Conservation (phyloP, 345 rosid species). For the Melastoma malabathricum region DNA sequence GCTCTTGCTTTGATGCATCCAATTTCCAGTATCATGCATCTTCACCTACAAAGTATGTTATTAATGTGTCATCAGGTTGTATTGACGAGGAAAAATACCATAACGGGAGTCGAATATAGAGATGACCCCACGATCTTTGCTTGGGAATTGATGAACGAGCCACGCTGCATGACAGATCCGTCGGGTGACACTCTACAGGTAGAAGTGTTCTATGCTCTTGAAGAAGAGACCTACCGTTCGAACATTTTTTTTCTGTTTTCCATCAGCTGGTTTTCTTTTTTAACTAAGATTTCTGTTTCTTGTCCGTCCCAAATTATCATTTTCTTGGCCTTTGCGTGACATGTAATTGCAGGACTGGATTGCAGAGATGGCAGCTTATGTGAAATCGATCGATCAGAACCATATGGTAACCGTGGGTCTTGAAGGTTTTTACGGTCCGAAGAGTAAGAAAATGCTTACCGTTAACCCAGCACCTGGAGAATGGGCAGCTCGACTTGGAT, state of each 20-base stretch:
- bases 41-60: background rate
- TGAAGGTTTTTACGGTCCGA: constrained; percentile 93
- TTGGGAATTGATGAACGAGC: constrained; percentile 95
- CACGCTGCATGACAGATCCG: constrained; percentile 80
- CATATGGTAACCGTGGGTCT: constrained; percentile 85
- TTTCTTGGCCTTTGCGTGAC: constrained; percentile 1
- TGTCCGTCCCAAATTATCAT: background rate
- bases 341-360: constrained; percentile 63
- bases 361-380: constrained; percentile 69
- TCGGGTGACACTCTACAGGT: constrained; percentile 93
- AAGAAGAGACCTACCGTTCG: too few relatives aligned
- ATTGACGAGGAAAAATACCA: constrained; percentile 73
- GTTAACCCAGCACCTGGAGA: constrained; percentile 59
- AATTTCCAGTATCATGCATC: too few relatives aligned
- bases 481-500: constrained; percentile 77
- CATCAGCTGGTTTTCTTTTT: too few relatives aligned
- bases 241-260: too few relatives aligned
- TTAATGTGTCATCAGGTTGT: constrained; percentile 29
- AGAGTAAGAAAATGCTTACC: constrained; percentile 54
- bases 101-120: constrained; percentile 78
- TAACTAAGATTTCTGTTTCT: background rate
- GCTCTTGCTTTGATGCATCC: too few relatives aligned
- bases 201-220: constrained; percentile 10
- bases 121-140: constrained; percentile 87
- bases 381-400: constrained; percentile 75